phyloP scores from a whole-genome alignment of 2,329 filamentous ascomycete species.

The Moelleriella libera region DNA sequence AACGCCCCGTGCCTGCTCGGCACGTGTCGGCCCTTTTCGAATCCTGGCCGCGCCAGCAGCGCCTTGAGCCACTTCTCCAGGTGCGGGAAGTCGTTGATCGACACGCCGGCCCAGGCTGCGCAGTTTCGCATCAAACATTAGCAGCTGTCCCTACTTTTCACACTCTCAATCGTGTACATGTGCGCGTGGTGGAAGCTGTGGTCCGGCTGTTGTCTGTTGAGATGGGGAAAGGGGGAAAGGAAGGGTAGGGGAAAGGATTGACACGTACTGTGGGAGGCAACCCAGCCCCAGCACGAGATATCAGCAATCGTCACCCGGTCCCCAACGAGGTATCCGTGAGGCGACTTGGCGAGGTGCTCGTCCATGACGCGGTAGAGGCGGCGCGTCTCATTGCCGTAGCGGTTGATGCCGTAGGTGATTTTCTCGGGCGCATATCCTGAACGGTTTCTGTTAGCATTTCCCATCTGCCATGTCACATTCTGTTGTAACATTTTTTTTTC shows the following conservation, averaged over 20 bases:
- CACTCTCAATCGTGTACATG: background rate
- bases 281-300: constrained; percentile 70
- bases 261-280: constrained; percentile 35
- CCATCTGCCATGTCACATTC: too few species aligned
- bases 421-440: constrained; percentile 62
- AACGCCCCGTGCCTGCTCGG: constrained; percentile 52
- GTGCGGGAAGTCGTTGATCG: constrained; percentile 61
- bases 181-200: background rate
- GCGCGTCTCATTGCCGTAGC: constrained; percentile 74
- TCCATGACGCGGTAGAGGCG: constrained; percentile 70
- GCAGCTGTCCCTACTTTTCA: background rate
- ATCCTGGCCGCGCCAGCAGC: constrained; percentile 52
- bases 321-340: constrained; percentile 48
- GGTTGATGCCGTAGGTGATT: constrained; percentile 69
- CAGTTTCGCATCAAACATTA: too few species aligned
- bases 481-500: too few species aligned
- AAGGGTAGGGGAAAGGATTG: background rate
- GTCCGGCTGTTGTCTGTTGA: background rate
- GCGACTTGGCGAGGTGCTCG: constrained; percentile 46
- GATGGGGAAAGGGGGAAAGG: background rate
- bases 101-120: constrained; percentile 23
- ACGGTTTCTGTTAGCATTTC: background rate
- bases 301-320: constrained; percentile 63
- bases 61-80: constrained; percentile 65
- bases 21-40: constrained; percentile 64